A percentile compares a stretch with the other conserved stretches of the same genome.
Evolutionary conservation across 139 green algal genomes (phyloP).

Genomic region (Volvox reticuliferus): DNA sequence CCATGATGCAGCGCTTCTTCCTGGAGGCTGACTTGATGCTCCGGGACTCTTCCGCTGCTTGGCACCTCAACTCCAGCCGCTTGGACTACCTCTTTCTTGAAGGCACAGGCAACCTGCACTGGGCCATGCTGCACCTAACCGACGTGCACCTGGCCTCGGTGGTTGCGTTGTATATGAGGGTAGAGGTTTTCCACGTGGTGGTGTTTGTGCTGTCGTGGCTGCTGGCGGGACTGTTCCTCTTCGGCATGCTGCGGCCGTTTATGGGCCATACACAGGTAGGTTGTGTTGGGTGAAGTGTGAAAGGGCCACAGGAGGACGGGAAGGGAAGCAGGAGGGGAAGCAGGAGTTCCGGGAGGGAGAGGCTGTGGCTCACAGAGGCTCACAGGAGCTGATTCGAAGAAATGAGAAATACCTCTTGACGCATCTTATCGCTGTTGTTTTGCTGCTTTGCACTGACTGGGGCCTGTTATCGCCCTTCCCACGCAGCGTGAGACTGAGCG

Average conservation of each 20-base stretch:
- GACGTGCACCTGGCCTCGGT: constrained; percentile 8
- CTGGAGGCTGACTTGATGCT: constrained; percentile 41
- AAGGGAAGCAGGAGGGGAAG: neutral
- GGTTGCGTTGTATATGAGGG: constrained; percentile 19
- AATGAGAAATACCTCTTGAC: no score
- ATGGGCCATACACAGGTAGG: constrained; percentile 39
- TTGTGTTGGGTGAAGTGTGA: neutral
- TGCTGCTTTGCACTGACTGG: no score
- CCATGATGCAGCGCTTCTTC: constrained; percentile 51
- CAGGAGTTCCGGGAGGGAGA: no score
- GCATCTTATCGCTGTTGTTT: neutral
- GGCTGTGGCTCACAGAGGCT: no score
- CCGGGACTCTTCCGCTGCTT: constrained; percentile 19
- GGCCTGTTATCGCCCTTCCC: no score
- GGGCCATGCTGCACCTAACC: constrained; percentile 13
- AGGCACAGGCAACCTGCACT: constrained; percentile 47
- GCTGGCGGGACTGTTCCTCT: constrained; percentile 45
- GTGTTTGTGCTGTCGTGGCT: constrained; percentile 46
- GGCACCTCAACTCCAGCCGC: constrained; percentile 37
- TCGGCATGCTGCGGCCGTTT: constrained; percentile 45
- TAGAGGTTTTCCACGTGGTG: constrained; percentile 47
- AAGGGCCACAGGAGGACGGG: neutral
- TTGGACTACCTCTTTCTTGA: constrained; percentile 15
- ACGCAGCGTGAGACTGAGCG: constrained; percentile 37
- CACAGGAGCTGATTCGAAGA: no score